Conservation (phyloP, 2,329 filamentous ascomycete species). For the Epichloe hybrida region DNA sequence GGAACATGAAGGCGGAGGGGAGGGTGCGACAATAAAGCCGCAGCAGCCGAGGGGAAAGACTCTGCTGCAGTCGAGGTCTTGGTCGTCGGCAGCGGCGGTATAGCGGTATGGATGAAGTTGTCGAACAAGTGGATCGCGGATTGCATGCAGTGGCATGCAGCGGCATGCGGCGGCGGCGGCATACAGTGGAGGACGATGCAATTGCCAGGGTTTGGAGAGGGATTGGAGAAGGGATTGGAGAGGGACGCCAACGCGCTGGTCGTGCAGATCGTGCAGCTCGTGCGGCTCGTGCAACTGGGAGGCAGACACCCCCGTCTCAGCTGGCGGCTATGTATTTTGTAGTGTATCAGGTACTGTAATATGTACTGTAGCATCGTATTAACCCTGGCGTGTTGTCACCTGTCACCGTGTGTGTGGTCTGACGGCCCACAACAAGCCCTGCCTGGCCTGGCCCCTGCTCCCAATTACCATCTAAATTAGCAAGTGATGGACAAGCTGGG, state of each 20-base stretch:
- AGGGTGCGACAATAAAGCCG: background rate
- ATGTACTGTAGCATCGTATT: too few relatives aligned
- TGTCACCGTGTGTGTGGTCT: too few relatives aligned
- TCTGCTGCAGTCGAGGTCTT: constrained; percentile 1
- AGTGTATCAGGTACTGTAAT: too few relatives aligned
- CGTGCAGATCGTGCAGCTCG: too few relatives aligned
- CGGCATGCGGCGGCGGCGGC: too few relatives aligned
- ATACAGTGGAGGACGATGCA: constrained; percentile 9
- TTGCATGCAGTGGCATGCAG: too few relatives aligned
- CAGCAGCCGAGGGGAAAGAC: background rate
- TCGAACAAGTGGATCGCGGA: constrained; percentile 14
- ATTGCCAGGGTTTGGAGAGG: constrained; percentile 18
- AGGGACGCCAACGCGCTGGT: constrained; percentile 6
- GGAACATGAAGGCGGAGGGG: constrained; percentile 4
- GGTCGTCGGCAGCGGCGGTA: constrained; percentile 8
- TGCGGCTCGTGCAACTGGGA: constrained; percentile 13
- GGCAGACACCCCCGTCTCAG: constrained; percentile 14
- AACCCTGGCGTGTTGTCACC: too few relatives aligned
- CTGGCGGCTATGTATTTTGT: background rate
- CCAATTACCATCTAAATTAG: too few relatives aligned
- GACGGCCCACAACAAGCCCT: too few relatives aligned
- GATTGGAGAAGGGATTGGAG: constrained; percentile 9
- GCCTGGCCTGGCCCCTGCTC: too few relatives aligned
- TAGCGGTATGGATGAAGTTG: constrained; percentile 4
- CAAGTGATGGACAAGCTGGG: background rate